Evolutionary conservation across 2,329 filamentous ascomycete genomes (phyloP).

Genomic region (Cadophora sp.): DNA sequence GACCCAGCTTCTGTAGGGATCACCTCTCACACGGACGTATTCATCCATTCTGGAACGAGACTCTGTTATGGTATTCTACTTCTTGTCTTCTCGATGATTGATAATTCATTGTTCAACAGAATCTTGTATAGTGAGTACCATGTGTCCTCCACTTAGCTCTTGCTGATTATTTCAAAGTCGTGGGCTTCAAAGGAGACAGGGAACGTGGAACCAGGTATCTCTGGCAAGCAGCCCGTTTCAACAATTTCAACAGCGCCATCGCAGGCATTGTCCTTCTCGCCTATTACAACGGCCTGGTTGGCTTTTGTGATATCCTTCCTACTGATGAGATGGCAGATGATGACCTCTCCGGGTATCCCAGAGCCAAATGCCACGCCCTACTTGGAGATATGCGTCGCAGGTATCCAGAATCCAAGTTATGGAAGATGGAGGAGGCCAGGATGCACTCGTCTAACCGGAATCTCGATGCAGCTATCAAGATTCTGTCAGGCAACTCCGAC

Average conservation of each 20-base stretch:
- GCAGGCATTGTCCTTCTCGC: constrained; percentile 80
- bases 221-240: constrained; percentile 86
- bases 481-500: constrained; percentile 65
- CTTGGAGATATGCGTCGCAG: constrained; percentile 75
- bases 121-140: constrained; percentile 68
- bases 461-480: constrained; percentile 69
- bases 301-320: constrained; percentile 86
- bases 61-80: constrained; percentile 90
- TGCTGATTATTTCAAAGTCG: constrained; percentile 51
- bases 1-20: constrained; percentile 66
- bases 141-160: background rate
- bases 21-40: constrained; percentile 79
- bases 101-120: constrained; percentile 84
- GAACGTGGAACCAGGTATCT: constrained; percentile 83
- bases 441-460: constrained; percentile 72
- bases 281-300: constrained; percentile 88
- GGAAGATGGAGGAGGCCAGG: constrained; percentile 87
- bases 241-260: constrained; percentile 92
- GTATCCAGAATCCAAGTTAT: constrained; percentile 84
- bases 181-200: constrained; percentile 90
- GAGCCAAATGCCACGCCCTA: constrained; percentile 68
- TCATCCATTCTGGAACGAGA: constrained; percentile 87
- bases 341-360: constrained; percentile 75
- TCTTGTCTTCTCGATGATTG: constrained; percentile 86
- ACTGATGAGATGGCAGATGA: constrained; percentile 59